Base-by-base conservation (phyloP, 1,139 yeast genomes). In the Waltiozyma sp. region DNA sequence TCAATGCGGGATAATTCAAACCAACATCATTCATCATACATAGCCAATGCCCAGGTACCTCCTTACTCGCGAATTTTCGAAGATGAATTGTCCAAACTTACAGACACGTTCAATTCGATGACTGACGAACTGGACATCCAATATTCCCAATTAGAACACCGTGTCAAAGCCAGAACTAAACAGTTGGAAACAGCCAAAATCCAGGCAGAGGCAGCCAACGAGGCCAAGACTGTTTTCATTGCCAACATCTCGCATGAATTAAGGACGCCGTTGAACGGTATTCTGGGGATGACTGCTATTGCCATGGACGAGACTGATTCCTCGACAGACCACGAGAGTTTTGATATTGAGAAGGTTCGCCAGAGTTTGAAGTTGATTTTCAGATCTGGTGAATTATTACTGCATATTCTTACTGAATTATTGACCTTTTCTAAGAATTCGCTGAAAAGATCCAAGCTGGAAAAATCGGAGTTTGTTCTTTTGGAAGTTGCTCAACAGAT, bases 181-280 rank as follows among this genome's bases (percentile, higher is more conserved):
- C 95, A 89, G 60, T 69, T 89, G 40, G 96, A 88, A 60, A 85
- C 82, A 1, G 93, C 95, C 11, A 87, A 85, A 54, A 72, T 84
- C 33, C 87, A 84, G 58, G 96, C 96, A 0, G 96, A 89, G 62
- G 75, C 82, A 35, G 97, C 98, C 2, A 89, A 87, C 62, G 96
- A 87, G 55, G 95, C 96, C 9, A 89, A 89, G 56, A 85, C 96
- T 0, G 86, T 87, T 15, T 91, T 91, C 61, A 88, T 91, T 60
- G 97, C 97, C 18, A 91, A 89, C 59, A 88, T 91, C 35, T 88
- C 96, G 0, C 97, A 91, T 59, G 98, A 91, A 63, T 71, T 91
- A 57, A 72, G 96, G 51, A 91, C 98, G 0, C 98, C 98, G 1
- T 68, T 91, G 53, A 91, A 91, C 61, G 98, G 97, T 59, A 91